Conservation (phyloP, 208 protist genomes). For the Crithidia bombi region DNA sequence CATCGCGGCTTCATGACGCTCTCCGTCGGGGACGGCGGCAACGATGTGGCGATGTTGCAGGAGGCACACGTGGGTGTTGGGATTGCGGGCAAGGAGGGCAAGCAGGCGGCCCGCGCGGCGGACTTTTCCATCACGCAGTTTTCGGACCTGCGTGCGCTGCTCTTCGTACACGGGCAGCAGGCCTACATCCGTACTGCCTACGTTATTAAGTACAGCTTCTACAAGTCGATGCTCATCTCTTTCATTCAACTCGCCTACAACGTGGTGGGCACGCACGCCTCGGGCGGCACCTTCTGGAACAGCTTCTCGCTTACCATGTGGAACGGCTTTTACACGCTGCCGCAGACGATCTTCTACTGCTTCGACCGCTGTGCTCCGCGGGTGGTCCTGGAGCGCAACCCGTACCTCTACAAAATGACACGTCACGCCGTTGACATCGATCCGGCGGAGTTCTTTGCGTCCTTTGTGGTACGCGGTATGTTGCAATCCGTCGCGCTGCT, state of each 20-base stretch:
- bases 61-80: conserved; percentile 93
- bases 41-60: conserved; percentile 97
- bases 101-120: conserved; percentile 92
- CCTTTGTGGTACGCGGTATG: conserved; percentile 74
- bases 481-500: conserved; percentile 77
- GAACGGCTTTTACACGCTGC: conserved; percentile 93
- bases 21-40: conserved; percentile 96
- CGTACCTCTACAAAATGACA: conserved; percentile 81
- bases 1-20: conserved; percentile 75
- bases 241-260: conserved; percentile 94
- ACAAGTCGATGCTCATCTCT: conserved; percentile 96
- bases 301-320: conserved; percentile 87
- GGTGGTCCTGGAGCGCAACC: conserved; percentile 68
- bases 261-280: conserved; percentile 61
- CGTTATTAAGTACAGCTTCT: conserved; percentile 98
- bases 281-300: conserved; percentile 92
- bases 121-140: conserved; percentile 96
- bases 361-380: conserved; percentile 87
- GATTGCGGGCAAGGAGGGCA: conserved; percentile 92
- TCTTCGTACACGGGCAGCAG: conserved; percentile 96
- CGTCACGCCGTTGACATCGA: conserved; percentile 59
- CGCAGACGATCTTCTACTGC: conserved; percentile 89
- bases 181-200: conserved; percentile 91
- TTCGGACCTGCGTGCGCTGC: conserved; percentile 88
- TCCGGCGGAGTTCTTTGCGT: conserved; percentile 64